These are phyloP conservation scores for Triticum aestivum DNA, from an alignment of 176 grass and related monocot species.

Conservation along the genomic window DNA sequence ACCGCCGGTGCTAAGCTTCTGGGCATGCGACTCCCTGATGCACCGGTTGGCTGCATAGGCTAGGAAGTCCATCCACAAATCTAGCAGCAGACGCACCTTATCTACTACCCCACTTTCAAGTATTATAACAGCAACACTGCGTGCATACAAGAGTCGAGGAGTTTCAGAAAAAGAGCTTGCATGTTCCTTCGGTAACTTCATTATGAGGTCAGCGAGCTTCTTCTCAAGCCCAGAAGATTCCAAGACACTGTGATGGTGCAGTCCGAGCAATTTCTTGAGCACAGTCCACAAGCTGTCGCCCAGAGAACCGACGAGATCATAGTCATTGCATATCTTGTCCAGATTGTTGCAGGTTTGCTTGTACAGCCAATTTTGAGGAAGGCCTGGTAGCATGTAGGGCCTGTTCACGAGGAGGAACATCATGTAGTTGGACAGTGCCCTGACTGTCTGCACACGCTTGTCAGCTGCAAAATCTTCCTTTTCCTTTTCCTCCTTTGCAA, in stretches of 20 bases:
- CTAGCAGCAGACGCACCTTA: not conserved
- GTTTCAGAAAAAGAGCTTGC: not conserved
- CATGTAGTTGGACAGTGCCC: no score
- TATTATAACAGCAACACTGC: accelerated
- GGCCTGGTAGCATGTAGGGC: no score
- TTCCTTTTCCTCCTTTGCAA: not conserved
- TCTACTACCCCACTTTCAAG: not conserved
- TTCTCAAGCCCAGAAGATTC: not conserved
- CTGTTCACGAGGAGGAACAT: no score
- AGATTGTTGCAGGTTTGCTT: not conserved
- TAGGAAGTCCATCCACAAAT: not conserved
- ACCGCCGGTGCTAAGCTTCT: not conserved
- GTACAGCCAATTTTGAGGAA: no score
- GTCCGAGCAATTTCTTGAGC: not conserved
- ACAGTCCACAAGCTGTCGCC: not conserved
- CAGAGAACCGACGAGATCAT: no score
- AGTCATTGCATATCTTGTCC: not conserved
- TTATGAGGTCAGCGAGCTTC: not conserved
- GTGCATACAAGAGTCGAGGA: not conserved
- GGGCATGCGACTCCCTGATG: not conserved
- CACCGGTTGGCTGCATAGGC: slow-evolving; percentile 1
- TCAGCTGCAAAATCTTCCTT: no score
- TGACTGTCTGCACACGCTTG: no score
- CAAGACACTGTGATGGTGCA: not conserved
- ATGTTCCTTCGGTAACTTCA: no score